phyloP scores from a whole-genome alignment of 495 filamentous ascomycete genomes.

The Pseudoneurospora amorphoporcata region DNA sequence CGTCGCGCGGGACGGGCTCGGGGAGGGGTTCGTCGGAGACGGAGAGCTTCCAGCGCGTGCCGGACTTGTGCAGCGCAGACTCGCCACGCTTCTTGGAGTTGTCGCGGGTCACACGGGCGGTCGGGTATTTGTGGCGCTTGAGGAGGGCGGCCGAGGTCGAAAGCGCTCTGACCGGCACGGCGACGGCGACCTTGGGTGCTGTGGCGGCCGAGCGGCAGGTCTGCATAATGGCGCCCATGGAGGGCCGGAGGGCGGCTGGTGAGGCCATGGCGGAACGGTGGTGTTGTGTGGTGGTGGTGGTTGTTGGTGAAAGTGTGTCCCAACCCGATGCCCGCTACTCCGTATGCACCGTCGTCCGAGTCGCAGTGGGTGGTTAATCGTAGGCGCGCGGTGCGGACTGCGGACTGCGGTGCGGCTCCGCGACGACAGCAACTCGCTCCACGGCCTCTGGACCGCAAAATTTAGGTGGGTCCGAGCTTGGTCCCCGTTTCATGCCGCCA shows the following conservation, averaged over 20 bases:
- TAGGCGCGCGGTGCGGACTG: not conserved
- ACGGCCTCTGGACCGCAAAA: conserved; percentile 1
- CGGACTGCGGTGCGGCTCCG: not conserved
- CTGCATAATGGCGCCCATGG: conserved; percentile 22
- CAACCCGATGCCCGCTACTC: not conserved
- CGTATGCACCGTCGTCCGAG: not conserved
- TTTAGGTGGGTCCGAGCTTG: conserved; percentile 6
- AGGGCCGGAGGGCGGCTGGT: conserved; percentile 33
- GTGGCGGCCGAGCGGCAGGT: conserved; percentile 6
- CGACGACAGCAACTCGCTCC: not conserved
- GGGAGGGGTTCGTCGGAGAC: conserved; percentile 65
- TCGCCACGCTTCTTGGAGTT: conserved; percentile 65
- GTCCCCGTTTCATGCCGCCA: not conserved
- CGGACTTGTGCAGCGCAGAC: conserved; percentile 66
- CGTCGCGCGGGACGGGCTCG: conserved; percentile 61
- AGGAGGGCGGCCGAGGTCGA: conserved; percentile 27
- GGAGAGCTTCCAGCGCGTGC: conserved; percentile 57
- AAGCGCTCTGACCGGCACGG: conserved; percentile 10
- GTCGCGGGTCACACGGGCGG: conserved; percentile 42
- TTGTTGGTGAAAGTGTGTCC: not conserved
- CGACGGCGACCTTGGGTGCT: conserved; percentile 2
- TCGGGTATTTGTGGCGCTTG: conserved; percentile 25
- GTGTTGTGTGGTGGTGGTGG: not conserved
- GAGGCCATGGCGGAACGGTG: conserved; percentile 26
- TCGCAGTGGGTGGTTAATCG: not conserved